Evolutionary conservation across 208 protist genomes (phyloP), one percentile per base, ranked within the genome.

Genomic region (Leishmania tarentolae): DNA sequence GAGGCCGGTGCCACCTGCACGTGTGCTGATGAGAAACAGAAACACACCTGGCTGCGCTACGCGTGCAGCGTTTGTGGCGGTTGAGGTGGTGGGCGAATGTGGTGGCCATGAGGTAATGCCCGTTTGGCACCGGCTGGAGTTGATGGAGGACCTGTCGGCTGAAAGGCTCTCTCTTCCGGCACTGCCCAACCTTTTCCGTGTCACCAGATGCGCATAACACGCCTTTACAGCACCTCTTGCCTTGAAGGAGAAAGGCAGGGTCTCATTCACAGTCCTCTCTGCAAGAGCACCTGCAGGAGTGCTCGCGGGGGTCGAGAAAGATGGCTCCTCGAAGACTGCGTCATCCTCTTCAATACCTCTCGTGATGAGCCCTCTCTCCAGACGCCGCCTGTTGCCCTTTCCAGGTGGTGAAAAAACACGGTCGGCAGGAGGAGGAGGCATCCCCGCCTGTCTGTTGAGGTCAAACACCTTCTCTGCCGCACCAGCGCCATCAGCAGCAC

Each of bases 1-100:
- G 57, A 99, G 98, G n/a, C 98, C 98, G 0, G 99, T 76, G 28
- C 98, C 98, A 57, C 97, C 98, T 6, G 98, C 95, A 9, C 95
- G 84, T 0, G 98, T 99, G 24, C 92, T 98, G 4, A 99, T 85
- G 19, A 99, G 86, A 75, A 99, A 99, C 53, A 87, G 74, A 89
- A 99, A 99, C n/a, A 92, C 86, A 35, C 61, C 11, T 0, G 13
- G 40, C 35, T 71, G 28, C 15, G 61, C 9, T 42, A 40, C n/a
- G 6, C 7, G 31, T 40, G 61, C 9, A 21, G 31, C 4, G 13
- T 40, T 13, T 3, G 61, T 66, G 61, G 31, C n/a, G 17, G 59
- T 17, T 31, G 59, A n/a, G 59, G 59, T 65, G 9, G 19, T 7
- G 28, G 59, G 6, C n/a, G 13, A n/a, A 8, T 65, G n/a, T n/a